phyloP scores from a whole-genome alignment of 345 rosid species.

The Erucastrum elatum region DNA sequence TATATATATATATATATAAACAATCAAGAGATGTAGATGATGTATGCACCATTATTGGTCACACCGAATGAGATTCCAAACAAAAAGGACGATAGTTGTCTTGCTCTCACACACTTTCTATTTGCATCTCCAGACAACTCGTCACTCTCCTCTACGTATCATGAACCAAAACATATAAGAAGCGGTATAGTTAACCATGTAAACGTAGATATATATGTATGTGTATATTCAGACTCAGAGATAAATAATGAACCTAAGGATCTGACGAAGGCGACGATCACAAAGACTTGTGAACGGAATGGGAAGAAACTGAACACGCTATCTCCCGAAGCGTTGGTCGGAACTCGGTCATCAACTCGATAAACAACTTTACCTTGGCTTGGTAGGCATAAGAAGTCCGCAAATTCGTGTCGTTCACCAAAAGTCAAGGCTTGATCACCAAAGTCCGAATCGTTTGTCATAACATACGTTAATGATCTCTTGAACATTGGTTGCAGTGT shows the following conservation, averaged over 20 bases:
- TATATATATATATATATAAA: no score
- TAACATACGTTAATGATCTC: constrained; percentile 50
- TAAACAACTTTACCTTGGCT: constrained; percentile 61
- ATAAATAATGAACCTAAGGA: constrained; percentile 42
- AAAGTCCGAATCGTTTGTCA: constrained; percentile 45
- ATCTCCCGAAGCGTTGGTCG: constrained; percentile 44
- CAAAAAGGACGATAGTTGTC: constrained; percentile 30
- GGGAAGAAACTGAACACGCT: constrained; percentile 47
- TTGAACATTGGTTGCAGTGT: constrained; percentile 64
- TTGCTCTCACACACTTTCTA: constrained; percentile 40
- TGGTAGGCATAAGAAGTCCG: constrained; percentile 72
- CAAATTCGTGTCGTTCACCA: constrained; percentile 67
- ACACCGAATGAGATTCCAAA: constrained; percentile 41
- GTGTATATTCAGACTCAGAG: not conserved
- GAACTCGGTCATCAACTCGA: constrained; percentile 59
- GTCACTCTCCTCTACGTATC: constrained; percentile 51
- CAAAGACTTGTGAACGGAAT: constrained; percentile 52
- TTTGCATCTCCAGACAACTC: constrained; percentile 35
- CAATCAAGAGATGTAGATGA: no score
- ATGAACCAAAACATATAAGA: not conserved
- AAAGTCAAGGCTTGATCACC: constrained; percentile 51
- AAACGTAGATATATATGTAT: not conserved
- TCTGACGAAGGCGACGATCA: constrained; percentile 39
- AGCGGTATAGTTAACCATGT: not conserved
- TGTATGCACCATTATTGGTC: constrained; percentile 51